Base-by-base conservation (phyloP, 139 green algal genomes). In the Chlamydomonas eustigma region DNA sequence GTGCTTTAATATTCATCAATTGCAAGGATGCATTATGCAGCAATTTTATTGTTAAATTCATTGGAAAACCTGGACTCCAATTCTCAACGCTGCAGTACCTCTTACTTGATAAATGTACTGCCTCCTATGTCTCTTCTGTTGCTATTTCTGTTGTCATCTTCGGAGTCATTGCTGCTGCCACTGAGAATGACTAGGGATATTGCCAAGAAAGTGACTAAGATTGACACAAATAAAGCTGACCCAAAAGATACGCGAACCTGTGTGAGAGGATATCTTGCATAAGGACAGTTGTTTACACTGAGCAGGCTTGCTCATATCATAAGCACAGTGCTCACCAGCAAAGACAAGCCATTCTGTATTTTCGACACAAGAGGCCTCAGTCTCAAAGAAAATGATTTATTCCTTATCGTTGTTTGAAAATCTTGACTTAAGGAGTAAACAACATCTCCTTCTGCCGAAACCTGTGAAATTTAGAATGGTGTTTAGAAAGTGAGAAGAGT, bases 241-340 rank as follows among this genome's bases (percentile, higher is more conserved):
- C 95, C 95, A 88, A 98, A 99, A 0, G 84, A 78, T 1, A 96
- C 81, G 22, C 94, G 89, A 2, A 94, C 31, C 67, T 93, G 18
- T 58, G 44, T 18, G 18, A 18, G 12, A 58, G 44, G 18, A 58
- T n/a, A n/a, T n/a, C n/a, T n/a, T n/a, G n/a, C n/a, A n/a, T n/a
- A n/a, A n/a, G n/a, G n/a, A n/a, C n/a, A n/a, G n/a, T n/a, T n/a
- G n/a, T n/a, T n/a, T n/a, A n/a, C n/a, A n/a, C n/a, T n/a, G n/a
- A n/a, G n/a, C n/a, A n/a, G n/a, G n/a, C n/a, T n/a, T n/a, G n/a
- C n/a, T n/a, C n/a, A n/a, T n/a, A n/a, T n/a, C n/a, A n/a, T n/a
- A n/a, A n/a, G n/a, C n/a, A n/a, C n/a, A n/a, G n/a, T n/a, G n/a
- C 44, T 58, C 18, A 97, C 5, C 65, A 72, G 33, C 28, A 39